Percentiles rank a stretch among this genome's conserved stretches.
These are phyloP conservation scores for Leccinum ochraceum DNA, from an alignment of 768 basidiomycete genomes.

Conservation along the genomic window DNA sequence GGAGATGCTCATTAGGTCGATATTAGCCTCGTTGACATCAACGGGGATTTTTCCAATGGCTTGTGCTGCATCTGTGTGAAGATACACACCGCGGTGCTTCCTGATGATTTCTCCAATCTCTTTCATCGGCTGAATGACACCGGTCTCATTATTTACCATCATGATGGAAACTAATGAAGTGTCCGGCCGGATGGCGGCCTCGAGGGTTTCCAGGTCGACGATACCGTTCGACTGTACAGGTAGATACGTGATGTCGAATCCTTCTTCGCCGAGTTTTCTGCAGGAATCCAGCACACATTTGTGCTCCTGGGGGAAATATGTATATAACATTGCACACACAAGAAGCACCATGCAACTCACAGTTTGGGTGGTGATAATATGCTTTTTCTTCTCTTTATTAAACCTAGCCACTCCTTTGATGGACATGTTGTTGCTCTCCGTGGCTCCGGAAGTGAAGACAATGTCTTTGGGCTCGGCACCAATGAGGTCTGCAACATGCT, in stretches of 20 bases:
- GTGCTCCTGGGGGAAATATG: conserved; percentile 68
- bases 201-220: conserved; percentile 74
- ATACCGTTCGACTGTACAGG: conserved; percentile 88
- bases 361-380: conserved; percentile 94
- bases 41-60: conserved; percentile 89
- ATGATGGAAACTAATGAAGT: conserved; percentile 96
- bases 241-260: conserved; percentile 97
- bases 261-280: conserved; percentile 92
- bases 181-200: conserved; percentile 87
- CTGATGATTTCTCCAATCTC: conserved; percentile 88
- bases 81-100: conserved; percentile 86
- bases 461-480: conserved; percentile 96
- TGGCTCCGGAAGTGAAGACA: conserved; percentile 96
- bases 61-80: conserved; percentile 98
- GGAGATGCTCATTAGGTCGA: conserved; percentile 94
- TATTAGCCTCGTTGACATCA: conserved; percentile 93
- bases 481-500: conserved; percentile 91
- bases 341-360: conserved; percentile 43
- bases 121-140: conserved; percentile 95
- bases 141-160: conserved; percentile 99
- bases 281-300: conserved; percentile 99
- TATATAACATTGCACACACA: conserved; percentile 1
- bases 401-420: conserved; percentile 97
- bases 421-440: conserved; percentile 96
- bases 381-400: conserved; percentile 89